A percentile compares a stretch with the other conserved stretches of the same genome.
These are phyloP conservation scores for Tuber calosporum DNA, from an alignment of 495 filamentous ascomycete genomes.

Conservation along the genomic window DNA sequence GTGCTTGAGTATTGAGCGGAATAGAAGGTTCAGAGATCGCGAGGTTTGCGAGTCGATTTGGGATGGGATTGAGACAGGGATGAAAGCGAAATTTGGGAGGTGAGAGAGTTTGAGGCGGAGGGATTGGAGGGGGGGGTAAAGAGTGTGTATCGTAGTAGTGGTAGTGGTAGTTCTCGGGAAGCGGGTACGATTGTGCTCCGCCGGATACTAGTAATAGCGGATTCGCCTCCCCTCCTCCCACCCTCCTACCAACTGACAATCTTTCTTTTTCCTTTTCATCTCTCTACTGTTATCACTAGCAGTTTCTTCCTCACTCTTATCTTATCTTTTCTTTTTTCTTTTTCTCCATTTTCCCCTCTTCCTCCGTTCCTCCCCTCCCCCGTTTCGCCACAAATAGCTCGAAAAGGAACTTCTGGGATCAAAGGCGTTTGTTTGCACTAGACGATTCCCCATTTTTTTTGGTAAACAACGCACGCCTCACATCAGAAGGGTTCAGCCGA, in stretches of 20 bases:
- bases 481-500: no score
- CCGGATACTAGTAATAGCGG: neutral
- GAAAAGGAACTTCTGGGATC: neutral
- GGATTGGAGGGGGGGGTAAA: slow-evolving; percentile 4
- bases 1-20: slow-evolving; percentile 69
- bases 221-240: neutral
- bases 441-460: neutral
- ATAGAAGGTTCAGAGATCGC: slow-evolving; percentile 79
- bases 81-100: slow-evolving; percentile 55
- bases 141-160: neutral
- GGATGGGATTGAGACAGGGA: slow-evolving; percentile 79
- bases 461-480: neutral
- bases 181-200: neutral
- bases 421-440: neutral
- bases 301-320: neutral
- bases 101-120: slow-evolving; percentile 57
- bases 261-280: neutral
- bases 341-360: neutral
- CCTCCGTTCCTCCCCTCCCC: neutral
- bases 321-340: neutral
- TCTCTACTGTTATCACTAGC: neutral
- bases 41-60: slow-evolving; percentile 93
- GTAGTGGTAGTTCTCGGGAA: neutral
- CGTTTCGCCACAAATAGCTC: neutral
- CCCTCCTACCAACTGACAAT: neutral